Evolutionary conservation across 2,329 filamentous ascomycete species (phyloP).

Genomic region (Monilinia aucupariae): DNA sequence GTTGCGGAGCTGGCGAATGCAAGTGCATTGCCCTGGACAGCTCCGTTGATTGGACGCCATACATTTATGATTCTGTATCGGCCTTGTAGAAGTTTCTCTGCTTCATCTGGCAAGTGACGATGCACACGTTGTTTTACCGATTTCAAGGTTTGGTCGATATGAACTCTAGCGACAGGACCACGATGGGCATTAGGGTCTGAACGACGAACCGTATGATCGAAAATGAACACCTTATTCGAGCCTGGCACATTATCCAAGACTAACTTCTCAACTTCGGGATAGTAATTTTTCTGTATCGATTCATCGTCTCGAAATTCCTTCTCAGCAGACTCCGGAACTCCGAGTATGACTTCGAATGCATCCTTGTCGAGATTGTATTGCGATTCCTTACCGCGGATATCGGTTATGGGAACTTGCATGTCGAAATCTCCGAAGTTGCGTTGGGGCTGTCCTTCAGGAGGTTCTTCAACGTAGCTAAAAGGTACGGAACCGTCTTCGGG

Average conservation of each 20-base stretch:
- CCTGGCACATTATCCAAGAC: conserved; percentile 64
- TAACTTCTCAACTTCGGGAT: conserved; percentile 74
- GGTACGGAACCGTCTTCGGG: conserved; percentile 50
- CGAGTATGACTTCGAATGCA: conserved; percentile 63
- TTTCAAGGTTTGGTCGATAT: conserved; percentile 74
- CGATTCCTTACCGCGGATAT: conserved; percentile 66
- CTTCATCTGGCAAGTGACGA: conserved; percentile 60
- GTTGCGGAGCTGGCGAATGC: conserved; percentile 32
- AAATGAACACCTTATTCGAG: conserved; percentile 62
- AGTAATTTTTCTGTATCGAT: conserved; percentile 67
- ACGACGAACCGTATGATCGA: conserved; percentile 85
- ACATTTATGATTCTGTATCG: conserved; percentile 84
- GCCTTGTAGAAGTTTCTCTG: conserved; percentile 57
- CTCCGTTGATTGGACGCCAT: conserved; percentile 49
- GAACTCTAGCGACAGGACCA: conserved; percentile 64
- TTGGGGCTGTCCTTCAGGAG: conserved; percentile 29
- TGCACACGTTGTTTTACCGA: conserved; percentile 64
- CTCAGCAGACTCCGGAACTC: conserved; percentile 52
- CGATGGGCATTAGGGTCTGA: conserved; percentile 53
- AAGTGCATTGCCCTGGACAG: conserved; percentile 31
- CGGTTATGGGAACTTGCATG: conserved; percentile 47
- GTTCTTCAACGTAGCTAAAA: conserved; percentile 49
- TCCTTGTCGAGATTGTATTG: conserved; percentile 64
- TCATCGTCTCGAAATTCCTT: conserved; percentile 62
- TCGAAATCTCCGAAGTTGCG: conserved; percentile 33